These are phyloP conservation scores for Ensete ventricosum DNA, from an alignment of 176 grass and related monocot species.

Conservation along the genomic window DNA sequence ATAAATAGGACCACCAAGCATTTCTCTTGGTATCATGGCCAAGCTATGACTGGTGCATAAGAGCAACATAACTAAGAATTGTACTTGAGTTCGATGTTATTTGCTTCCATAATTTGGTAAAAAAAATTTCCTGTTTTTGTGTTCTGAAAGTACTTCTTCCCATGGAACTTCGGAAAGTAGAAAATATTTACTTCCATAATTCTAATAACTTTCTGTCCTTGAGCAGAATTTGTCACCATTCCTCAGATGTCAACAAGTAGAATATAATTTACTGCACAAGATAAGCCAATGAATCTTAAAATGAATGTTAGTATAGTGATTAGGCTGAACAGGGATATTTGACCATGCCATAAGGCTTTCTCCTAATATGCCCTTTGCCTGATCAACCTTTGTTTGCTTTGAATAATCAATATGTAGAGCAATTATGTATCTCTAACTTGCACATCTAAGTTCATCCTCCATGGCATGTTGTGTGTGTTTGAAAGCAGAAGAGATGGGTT, in stretches of 20 bases:
- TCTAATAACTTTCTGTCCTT: background rate
- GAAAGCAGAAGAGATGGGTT: background rate
- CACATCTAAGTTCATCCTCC: no score
- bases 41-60: background rate
- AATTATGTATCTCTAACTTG: no score
- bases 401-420: no score
- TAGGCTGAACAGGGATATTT: no score
- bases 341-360: no score
- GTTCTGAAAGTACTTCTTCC: background rate
- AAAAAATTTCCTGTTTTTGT: background rate
- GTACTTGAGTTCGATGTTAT: background rate
- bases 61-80: background rate
- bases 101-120: background rate
- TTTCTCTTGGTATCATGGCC: no score
- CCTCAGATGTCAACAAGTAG: no score
- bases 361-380: no score
- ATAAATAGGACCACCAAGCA: background rate
- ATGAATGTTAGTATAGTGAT: no score
- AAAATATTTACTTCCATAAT: background rate
- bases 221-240: background rate
- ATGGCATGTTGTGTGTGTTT: background rate
- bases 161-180: background rate
- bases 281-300: no score
- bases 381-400: no score
- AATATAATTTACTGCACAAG: no score